These are phyloP conservation scores for Paramyrothecium roridum DNA, from an alignment of 2,329 filamentous ascomycete species.

Conservation along the genomic window DNA sequence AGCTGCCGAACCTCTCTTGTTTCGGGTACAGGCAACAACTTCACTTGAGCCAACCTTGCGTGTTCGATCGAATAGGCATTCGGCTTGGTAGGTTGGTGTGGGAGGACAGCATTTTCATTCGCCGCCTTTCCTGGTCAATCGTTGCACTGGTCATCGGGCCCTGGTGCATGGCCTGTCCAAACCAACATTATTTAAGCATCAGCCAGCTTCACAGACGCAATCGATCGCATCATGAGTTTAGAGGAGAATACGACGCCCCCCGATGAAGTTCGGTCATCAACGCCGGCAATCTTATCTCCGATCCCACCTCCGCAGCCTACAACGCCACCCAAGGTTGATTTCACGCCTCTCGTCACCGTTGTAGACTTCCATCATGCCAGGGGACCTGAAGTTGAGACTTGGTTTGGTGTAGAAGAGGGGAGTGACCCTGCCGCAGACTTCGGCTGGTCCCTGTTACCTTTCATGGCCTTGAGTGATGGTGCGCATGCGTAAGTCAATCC, in stretches of 20 bases:
- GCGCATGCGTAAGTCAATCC: constrained; percentile 73
- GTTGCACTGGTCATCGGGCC: too few species aligned
- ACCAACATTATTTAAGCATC: background rate
- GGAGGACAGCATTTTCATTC: too few species aligned
- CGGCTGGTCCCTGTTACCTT: constrained; percentile 88
- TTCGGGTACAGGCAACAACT: too few species aligned
- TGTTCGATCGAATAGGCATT: too few species aligned
- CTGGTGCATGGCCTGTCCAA: too few species aligned
- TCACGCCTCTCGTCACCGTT: constrained; percentile 70
- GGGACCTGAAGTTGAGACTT: constrained; percentile 90
- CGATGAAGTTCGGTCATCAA: constrained; percentile 13
- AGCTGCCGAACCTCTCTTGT: too few species aligned
- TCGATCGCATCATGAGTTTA: constrained; percentile 19
- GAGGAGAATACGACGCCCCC: constrained; percentile 19
- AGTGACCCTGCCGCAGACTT: constrained; percentile 77
- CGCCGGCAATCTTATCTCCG: constrained; percentile 24
- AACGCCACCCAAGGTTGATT: constrained; percentile 33
- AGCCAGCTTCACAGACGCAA: constrained; percentile 4
- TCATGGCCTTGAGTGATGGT: constrained; percentile 95
- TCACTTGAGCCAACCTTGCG: too few species aligned
- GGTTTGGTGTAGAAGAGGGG: constrained; percentile 76
- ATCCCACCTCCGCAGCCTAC: constrained; percentile 25
- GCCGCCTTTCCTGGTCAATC: too few species aligned
- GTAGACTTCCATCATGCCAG: constrained; percentile 82
- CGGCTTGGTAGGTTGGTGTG: too few species aligned